Base-by-base conservation (phyloP, 2,329 filamentous ascomycete species). In the Pseudodiploospora longispora region DNA sequence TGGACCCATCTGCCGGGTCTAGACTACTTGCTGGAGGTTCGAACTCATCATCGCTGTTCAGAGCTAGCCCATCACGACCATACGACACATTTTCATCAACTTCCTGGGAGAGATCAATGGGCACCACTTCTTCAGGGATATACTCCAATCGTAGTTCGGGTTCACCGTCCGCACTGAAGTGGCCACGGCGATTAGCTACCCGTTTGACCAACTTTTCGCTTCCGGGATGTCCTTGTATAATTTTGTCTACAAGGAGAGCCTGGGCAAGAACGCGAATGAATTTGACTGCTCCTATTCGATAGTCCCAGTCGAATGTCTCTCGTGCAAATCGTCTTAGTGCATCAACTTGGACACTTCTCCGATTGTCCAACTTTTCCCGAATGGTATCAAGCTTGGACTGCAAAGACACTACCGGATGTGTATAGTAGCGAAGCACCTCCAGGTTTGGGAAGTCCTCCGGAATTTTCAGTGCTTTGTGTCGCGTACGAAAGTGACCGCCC, bases 291-390 rank as follows among this genome's bases (percentile, higher is more conserved):
- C 90, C 91, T 41, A 75, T 75, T 29, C 82, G 76, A 54, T 82
- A 84, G 4, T 76, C 79, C 93, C 93, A 98, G 47, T 90, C 88
- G 52, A 98, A 94, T 0, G 83, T 83, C 50, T 94, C 82, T 1
- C 76, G 74, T 0, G 83, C 77, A 59, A 95, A 96, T 10, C 75
- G 72, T 32, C 91, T 77, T 32, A 98, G 64, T 0, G 77, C 80
- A 4, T 60, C 54, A 4, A 66, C 43, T 6, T 60, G 53, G 2
- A 65, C 51, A 4, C 55, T 52, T 3, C 43, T 46, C 29, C 51
- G 56, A 6, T 49, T 36, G 2, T 52, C 41, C 30, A 63, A 42
- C 38, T 52, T 60, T 10, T 55, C 46, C 6, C 53, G 53, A 8
- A 66, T 49, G 2, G 47, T 34, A 3, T 54, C 54, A 2, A 67